phyloP scores from a whole-genome alignment of 208 protist genomes.

The Giardia muris region DNA sequence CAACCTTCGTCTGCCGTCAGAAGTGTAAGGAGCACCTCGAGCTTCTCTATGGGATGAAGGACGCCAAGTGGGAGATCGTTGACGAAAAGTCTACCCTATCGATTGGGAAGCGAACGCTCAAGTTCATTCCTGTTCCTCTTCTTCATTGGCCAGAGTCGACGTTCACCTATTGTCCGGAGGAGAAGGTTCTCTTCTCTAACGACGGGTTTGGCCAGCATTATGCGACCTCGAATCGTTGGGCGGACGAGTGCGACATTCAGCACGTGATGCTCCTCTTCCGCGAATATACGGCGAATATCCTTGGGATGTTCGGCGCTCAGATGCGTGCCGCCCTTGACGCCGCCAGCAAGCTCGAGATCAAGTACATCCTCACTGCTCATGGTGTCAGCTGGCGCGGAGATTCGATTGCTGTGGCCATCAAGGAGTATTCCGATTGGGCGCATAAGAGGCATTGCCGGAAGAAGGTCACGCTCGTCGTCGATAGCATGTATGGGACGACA shows the following conservation, averaged over 20 bases:
- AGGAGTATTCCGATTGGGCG: background rate
- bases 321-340: background rate
- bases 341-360: background rate
- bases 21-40: slow-evolving; percentile 23
- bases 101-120: slow-evolving; percentile 26
- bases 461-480: background rate
- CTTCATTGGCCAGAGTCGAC: slow-evolving; percentile 10
- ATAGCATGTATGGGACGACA: slow-evolving; percentile 25
- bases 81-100: background rate
- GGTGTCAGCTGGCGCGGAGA: background rate
- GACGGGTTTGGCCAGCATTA: slow-evolving; percentile 19
- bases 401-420: background rate
- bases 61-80: slow-evolving; percentile 2
- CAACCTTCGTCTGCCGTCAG: background rate
- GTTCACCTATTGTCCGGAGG: background rate
- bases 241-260: background rate
- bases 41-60: background rate
- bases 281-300: slow-evolving; percentile 26
- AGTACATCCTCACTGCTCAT: slow-evolving; percentile 2
- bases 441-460: background rate
- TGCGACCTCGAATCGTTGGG: slow-evolving; percentile 9
- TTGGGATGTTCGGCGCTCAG: background rate
- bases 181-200: slow-evolving; percentile 18
- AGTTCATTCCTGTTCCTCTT: background rate
- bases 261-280: background rate